Base-by-base conservation (phyloP, 129 eudicot genomes). In the Arctium lappa region DNA sequence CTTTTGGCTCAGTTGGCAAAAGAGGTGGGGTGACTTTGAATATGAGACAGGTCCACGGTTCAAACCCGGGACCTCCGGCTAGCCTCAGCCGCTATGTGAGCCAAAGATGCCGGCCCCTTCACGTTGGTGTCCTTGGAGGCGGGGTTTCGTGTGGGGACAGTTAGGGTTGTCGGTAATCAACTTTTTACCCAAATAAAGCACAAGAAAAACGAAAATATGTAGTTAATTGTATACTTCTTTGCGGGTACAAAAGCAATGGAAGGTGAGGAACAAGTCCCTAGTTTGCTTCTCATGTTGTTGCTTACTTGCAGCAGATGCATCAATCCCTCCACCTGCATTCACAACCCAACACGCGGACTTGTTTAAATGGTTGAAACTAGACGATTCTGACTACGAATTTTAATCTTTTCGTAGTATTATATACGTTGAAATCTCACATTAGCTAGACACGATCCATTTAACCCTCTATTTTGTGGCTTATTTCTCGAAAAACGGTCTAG, bases 211-310 rank as follows among this genome's bases (percentile, higher is more conserved):
- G 72, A 1, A 27, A 7, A 63, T 69, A 74, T 44, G 11, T 31
- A 4, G 44, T 69, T 39, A 39, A 29, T 79, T 79, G 39, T 62
- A 37, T 83, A 84, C 87, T 65, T 93, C 89, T 93, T 93, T 93
- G 60, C 96, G 94, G 37, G 89, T 85, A 66, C 96, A 93, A 72
- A 88, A 93, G 83, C 97, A 93, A 86, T 91, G 97, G 80, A 91
- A 93, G 38, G 91, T 86, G 74, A 88, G 88, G 81, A 93, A 91
- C 80, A 91, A 75, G 4, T 91, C 94, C 74, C 88, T 85, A 63
- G 91, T 87, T 76, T 86, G 90, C 76, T 84, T 87, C 74, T 93
- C 97, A 72, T 48, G 40, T 40, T 74, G 83, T 82, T 89, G 89
- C 78, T 86, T 88, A 80, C 42, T 80, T 73, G 86, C 80, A 71